These are phyloP conservation scores for Codiaeum variegatum DNA, from an alignment of 441 rosid species.

Conservation along the genomic window DNA sequence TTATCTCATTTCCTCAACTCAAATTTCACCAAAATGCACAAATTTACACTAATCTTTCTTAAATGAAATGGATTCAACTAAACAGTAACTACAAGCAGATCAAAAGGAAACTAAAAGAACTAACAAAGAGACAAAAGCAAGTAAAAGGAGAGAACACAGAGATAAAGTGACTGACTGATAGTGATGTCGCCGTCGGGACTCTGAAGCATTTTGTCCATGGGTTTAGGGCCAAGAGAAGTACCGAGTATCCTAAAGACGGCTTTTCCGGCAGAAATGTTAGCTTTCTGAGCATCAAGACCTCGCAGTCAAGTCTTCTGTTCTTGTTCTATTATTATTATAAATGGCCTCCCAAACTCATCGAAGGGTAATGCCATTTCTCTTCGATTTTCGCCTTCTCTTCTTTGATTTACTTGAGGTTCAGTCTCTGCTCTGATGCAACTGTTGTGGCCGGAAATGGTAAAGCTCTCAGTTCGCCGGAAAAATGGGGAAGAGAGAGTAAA, in stretches of 20 bases:
- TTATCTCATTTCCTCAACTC: not conserved
- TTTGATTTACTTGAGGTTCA: not conserved
- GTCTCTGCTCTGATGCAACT: no score
- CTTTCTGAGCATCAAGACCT: conserved; percentile 85
- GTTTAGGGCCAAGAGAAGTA: conserved; percentile 95
- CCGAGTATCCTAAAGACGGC: conserved; percentile 95
- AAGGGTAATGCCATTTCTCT: conserved; percentile 80
- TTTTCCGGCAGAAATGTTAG: conserved; percentile 88
- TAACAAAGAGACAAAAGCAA: not conserved
- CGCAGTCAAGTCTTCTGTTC: conserved; percentile 73
- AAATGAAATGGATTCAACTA: not conserved
- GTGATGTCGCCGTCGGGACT: conserved; percentile 97
- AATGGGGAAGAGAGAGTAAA: no score
- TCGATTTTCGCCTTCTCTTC: not conserved
- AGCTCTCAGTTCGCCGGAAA: no score
- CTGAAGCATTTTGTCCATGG: conserved; percentile 98
- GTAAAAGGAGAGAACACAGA: not conserved
- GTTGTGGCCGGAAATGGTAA: no score
- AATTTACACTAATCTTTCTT: not conserved
- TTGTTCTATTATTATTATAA: conserved; percentile 81
- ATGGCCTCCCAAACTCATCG: conserved; percentile 93
- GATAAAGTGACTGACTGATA: conserved; percentile 45
- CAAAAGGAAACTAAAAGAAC: not conserved
- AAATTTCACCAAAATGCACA: not conserved
- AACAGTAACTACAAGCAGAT: not conserved